Evolutionary conservation across 306 rosid species (phyloP), one percentile per base, ranked within the genome.

Genomic region (Trifolium dubium): DNA sequence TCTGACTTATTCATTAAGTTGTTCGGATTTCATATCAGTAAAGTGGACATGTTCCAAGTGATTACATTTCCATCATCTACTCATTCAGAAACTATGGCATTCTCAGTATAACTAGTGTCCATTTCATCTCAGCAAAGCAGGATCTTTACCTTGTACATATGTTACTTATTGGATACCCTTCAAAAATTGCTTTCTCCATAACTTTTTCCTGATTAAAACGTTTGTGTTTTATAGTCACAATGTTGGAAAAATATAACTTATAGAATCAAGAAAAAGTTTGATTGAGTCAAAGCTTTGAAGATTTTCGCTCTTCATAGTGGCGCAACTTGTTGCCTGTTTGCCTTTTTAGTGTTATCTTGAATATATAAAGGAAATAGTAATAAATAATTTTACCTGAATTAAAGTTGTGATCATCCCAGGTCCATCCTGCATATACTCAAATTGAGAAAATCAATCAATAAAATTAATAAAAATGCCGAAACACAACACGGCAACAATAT

Each of bases 381-480:
- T 10, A n/a, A 64, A 18, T 23, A 43, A 28, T 31, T 12, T 82
- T 81, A 94, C 97, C 85, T 86, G 90, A 69, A 94, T 84, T 46
- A 72, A 12, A 80, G 79, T 64, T 8, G 97, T 89, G 78, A 94
- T 86, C 86, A 68, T 81, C 80, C 98, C 97, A 71, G 98, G 88
- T 73, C 83, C 81, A 19, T 74, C 89, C 97, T 94, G 85, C 73
- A 75, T 54, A 50, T 44, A 79, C 39, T 41, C 64, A 9, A 71
- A 41, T 58, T 79, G 34, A 76, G 76, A 70, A 81, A 29, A 75
- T 18, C 32, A 14, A 10, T 8, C 10, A 35, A 50, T 7, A 60
- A 34, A 71, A 75, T 43, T 44, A 65, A 47, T 59, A 41, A 23
- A 69, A 71, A 50, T 73, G 70, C 53, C 23, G 23, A 23, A 23